phyloP scores from a whole-genome alignment of 495 filamentous ascomycete species.

The Xylaria grammica region DNA sequence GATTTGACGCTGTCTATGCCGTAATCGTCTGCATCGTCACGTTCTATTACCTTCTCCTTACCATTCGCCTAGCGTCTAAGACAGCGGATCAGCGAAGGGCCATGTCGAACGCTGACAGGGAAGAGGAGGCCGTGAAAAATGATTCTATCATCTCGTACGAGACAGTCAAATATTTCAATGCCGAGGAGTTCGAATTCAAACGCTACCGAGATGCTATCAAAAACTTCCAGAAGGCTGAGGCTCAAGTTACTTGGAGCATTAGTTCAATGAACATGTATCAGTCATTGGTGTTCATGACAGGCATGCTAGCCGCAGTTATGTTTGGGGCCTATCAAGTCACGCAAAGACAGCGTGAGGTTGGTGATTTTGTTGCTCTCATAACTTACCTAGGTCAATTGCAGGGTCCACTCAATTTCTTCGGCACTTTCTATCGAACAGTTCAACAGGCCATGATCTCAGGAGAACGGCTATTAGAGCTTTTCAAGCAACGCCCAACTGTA shows the following conservation, averaged over 20 bases:
- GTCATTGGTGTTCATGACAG: conserved; percentile 91
- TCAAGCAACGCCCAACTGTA: conserved; percentile 87
- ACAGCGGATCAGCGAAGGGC: conserved; percentile 85
- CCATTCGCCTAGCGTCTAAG: conserved; percentile 93
- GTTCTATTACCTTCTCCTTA: conserved; percentile 95
- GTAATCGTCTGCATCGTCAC: conserved; percentile 88
- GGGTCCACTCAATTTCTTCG: conserved; percentile 94
- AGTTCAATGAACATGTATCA: conserved; percentile 94
- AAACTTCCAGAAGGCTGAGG: conserved; percentile 85
- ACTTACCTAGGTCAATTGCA: conserved; percentile 94
- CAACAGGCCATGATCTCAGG: conserved; percentile 97
- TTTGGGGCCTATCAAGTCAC: conserved; percentile 89
- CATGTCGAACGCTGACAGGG: conserved; percentile 91
- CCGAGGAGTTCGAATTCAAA: conserved; percentile 89
- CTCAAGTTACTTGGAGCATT: conserved; percentile 83
- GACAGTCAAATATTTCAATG: conserved; percentile 99
- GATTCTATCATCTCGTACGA: conserved; percentile 98
- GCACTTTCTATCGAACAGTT: conserved; percentile 95
- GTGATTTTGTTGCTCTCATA: conserved; percentile 79
- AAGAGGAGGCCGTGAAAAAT: conserved; percentile 97
- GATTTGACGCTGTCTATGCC: conserved; percentile 89
- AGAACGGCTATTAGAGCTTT: conserved; percentile 91
- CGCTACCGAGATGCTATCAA: conserved; percentile 68
- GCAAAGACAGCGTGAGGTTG: conserved; percentile 69
- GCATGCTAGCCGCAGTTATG: conserved; percentile 82